Evolutionary conservation across 805 yeast species (phyloP).

Genomic region (Naumovozyma dairenensis): DNA sequence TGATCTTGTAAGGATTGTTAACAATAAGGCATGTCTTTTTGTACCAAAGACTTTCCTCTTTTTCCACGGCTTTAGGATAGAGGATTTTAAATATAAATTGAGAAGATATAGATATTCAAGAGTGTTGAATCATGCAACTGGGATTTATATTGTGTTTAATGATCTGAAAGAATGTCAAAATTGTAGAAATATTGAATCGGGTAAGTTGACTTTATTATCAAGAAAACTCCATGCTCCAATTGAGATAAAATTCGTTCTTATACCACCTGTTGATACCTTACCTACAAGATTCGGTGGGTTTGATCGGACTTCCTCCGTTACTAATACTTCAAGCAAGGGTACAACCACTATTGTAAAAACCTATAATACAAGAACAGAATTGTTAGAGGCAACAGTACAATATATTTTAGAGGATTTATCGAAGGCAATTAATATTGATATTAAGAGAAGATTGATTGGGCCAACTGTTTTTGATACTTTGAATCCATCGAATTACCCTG

Average conservation of each 20-base stretch:
- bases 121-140: slow-evolving; percentile 50
- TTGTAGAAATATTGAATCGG: slow-evolving; percentile 20
- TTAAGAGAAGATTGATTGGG: slow-evolving; percentile 62
- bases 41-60: slow-evolving; percentile 44
- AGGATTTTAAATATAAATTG: slow-evolving; percentile 49
- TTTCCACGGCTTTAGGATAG: slow-evolving; percentile 45
- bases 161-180: slow-evolving; percentile 22
- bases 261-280: slow-evolving; percentile 5
- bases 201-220: slow-evolving; percentile 16
- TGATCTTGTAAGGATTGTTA: slow-evolving; percentile 40
- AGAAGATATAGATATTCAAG: slow-evolving; percentile 56
- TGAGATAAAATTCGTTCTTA: slow-evolving; percentile 17
- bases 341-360: slow-evolving; percentile 1
- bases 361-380: slow-evolving; percentile 24
- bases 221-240: slow-evolving; percentile 18
- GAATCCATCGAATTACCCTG: slow-evolving; percentile 50
- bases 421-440: slow-evolving; percentile 54
- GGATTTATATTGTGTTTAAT: slow-evolving; percentile 66
- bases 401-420: slow-evolving; percentile 55
- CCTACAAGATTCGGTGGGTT: slow-evolving; percentile 3
- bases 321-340: not conserved
- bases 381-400: slow-evolving; percentile 49
- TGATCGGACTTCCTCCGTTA: slow-evolving; percentile 1
- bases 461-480: slow-evolving; percentile 56
- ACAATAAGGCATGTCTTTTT: slow-evolving; percentile 48